phyloP scores from a whole-genome alignment of 805 yeast species.

The Barnettozyma sp. region DNA sequence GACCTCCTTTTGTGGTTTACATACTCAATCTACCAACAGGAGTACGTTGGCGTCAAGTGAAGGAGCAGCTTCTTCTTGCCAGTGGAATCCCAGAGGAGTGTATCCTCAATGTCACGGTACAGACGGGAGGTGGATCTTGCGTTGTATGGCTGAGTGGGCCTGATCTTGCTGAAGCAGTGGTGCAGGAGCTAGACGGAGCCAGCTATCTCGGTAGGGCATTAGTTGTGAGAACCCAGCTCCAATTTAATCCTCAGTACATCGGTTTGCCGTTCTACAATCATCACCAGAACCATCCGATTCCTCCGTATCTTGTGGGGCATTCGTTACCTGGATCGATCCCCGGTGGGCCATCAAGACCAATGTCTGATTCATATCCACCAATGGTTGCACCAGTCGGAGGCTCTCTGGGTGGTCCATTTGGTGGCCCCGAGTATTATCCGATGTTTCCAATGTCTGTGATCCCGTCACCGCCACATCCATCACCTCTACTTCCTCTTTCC shows the following conservation, averaged over 20 bases:
- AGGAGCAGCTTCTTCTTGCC: constrained; percentile 13
- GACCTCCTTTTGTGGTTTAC: constrained; percentile 12
- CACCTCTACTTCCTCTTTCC: too few species aligned
- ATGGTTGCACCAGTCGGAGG: constrained; percentile 1
- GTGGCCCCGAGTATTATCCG: background rate
- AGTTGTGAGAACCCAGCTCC: constrained; percentile 8
- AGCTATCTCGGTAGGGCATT: constrained; percentile 15
- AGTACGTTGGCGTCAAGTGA: constrained; percentile 21
- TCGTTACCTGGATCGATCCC: background rate
- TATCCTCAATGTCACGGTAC: constrained; percentile 20
- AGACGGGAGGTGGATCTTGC: constrained; percentile 5
- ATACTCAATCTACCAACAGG: constrained; percentile 19
- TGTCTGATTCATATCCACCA: background rate
- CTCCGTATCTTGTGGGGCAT: background rate
- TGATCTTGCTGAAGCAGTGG: constrained; percentile 7
- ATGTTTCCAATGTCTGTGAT: constrained; percentile 3
- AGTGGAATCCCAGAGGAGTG: constrained; percentile 15
- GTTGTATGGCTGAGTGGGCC: constrained; percentile 13
- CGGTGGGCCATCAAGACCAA: background rate
- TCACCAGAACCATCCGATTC: too few species aligned
- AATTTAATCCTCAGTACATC: background rate
- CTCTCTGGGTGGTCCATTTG: too few species aligned
- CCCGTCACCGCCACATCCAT: background rate
- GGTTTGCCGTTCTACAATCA: background rate
- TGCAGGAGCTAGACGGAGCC: constrained; percentile 15